phyloP scores from a whole-genome alignment of 805 yeast genomes.

The Pichia occidentalis region DNA sequence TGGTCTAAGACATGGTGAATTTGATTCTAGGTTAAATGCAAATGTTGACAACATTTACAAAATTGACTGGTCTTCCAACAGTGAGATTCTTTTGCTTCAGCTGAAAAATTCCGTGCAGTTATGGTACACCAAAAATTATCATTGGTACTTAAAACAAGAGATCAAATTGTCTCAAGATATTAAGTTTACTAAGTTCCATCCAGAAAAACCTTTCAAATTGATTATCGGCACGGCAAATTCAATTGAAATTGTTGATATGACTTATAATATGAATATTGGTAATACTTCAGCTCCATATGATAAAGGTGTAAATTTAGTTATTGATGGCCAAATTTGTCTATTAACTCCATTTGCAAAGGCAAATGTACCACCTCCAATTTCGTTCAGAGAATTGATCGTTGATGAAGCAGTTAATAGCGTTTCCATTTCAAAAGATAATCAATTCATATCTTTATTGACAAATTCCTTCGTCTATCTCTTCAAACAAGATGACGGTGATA shows the following conservation, averaged over 20 bases:
- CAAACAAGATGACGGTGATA: slow-evolving; percentile 38
- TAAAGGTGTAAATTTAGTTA: slow-evolving; percentile 70
- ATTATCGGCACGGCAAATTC: slow-evolving; percentile 51
- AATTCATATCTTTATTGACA: slow-evolving; percentile 50
- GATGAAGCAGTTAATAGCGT: slow-evolving; percentile 52
- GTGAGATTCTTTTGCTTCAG: slow-evolving; percentile 71
- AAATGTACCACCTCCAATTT: slow-evolving; percentile 92
- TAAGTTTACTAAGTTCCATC: slow-evolving; percentile 66
- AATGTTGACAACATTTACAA: slow-evolving; percentile 38
- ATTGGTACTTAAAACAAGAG: slow-evolving; percentile 92
- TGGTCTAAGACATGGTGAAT: slow-evolving; percentile 87
- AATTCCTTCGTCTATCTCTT: slow-evolving; percentile 42
- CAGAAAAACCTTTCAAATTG: slow-evolving; percentile 75
- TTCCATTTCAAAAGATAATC: slow-evolving; percentile 58
- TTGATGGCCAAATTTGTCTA: slow-evolving; percentile 66
- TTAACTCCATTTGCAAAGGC: slow-evolving; percentile 81
- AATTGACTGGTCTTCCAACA: slow-evolving; percentile 74
- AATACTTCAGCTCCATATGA: slow-evolving; percentile 64
- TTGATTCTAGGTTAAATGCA: slow-evolving; percentile 57
- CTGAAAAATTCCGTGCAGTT: slow-evolving; percentile 60
- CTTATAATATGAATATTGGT: slow-evolving; percentile 58
- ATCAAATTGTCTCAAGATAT: slow-evolving; percentile 34
- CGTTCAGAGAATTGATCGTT: slow-evolving; percentile 58
- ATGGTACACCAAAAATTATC: slow-evolving; percentile 90
- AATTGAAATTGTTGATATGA: slow-evolving; percentile 61